These are phyloP conservation scores for Podosphaera xanthii DNA, from an alignment of 2,329 filamentous ascomycete species.

Conservation along the genomic window DNA sequence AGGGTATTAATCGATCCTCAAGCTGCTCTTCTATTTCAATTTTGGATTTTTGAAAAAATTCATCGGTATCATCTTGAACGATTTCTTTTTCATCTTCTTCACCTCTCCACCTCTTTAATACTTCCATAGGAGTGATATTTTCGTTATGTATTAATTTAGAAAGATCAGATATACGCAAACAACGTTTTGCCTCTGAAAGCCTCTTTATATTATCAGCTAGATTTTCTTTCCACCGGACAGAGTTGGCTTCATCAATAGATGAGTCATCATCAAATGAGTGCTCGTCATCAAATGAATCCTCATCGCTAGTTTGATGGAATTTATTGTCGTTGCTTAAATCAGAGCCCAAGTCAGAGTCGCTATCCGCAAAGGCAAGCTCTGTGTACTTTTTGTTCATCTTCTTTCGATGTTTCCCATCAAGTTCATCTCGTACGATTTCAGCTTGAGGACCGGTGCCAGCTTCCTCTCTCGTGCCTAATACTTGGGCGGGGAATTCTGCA, in stretches of 20 bases:
- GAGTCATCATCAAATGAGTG: conserved; percentile 18
- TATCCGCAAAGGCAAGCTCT: conserved; percentile 80
- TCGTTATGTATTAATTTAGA: conserved; percentile 78
- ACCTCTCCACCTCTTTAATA: conserved; percentile 60
- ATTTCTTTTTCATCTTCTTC: conserved; percentile 35
- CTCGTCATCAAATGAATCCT: conserved; percentile 20
- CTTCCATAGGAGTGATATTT: conserved; percentile 49
- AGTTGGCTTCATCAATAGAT: conserved; percentile 19
- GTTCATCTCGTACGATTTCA: conserved; percentile 34
- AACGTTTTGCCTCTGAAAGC: conserved; percentile 44
- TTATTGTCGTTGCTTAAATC: conserved; percentile 33
- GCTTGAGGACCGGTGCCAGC: conserved; percentile 23
- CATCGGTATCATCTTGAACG: conserved; percentile 33
- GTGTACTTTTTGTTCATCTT: conserved; percentile 33
- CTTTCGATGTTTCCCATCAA: conserved; percentile 37
- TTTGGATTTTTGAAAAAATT: conserved; percentile 40
- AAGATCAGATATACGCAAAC: conserved; percentile 61
- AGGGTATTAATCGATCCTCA: conserved; percentile 61
- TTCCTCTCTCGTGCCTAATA: not conserved
- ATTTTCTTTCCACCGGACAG: conserved; percentile 70
- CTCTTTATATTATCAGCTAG: conserved; percentile 51
- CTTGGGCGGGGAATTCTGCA: conserved; percentile 14
- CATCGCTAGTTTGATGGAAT: conserved; percentile 22
- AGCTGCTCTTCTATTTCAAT: conserved; percentile 44
- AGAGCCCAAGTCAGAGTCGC: conserved; percentile 87